Conservation (phyloP, 2,329 filamentous ascomycete genomes). For the Cladosporium cucumerinum region DNA sequence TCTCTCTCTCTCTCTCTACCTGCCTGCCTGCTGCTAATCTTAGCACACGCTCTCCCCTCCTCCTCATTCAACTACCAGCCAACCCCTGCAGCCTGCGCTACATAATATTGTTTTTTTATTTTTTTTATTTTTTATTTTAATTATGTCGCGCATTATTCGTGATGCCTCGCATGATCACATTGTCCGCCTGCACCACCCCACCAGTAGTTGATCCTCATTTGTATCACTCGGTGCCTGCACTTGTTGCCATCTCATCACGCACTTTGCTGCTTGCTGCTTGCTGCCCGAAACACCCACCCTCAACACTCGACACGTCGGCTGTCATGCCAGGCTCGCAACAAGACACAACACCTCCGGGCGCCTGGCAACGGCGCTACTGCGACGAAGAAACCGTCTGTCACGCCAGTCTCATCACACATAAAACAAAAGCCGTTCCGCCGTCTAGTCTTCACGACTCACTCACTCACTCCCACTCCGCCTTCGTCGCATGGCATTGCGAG, state of each 20-base stretch:
- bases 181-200: neutral
- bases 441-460: neutral
- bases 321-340: neutral
- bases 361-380: neutral
- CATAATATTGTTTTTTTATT: neutral
- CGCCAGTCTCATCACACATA: neutral
- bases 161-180: neutral
- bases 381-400: neutral
- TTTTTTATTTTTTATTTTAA: too few relatives aligned
- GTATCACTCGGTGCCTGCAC: neutral
- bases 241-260: neutral
- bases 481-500: neutral
- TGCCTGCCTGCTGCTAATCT: neutral
- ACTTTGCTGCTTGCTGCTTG: neutral
- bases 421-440: neutral
- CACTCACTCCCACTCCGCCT: neutral
- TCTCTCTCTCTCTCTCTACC: neutral
- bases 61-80: neutral
- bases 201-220: neutral
- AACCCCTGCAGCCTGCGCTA: neutral
- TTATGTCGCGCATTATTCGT: neutral
- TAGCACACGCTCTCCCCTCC: neutral
- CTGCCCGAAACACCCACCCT: neutral
- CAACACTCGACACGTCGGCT: neutral
- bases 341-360: neutral